These are phyloP conservation scores for Xylariales sp. DNA, from an alignment of 2,329 filamentous ascomycete genomes.

Conservation along the genomic window DNA sequence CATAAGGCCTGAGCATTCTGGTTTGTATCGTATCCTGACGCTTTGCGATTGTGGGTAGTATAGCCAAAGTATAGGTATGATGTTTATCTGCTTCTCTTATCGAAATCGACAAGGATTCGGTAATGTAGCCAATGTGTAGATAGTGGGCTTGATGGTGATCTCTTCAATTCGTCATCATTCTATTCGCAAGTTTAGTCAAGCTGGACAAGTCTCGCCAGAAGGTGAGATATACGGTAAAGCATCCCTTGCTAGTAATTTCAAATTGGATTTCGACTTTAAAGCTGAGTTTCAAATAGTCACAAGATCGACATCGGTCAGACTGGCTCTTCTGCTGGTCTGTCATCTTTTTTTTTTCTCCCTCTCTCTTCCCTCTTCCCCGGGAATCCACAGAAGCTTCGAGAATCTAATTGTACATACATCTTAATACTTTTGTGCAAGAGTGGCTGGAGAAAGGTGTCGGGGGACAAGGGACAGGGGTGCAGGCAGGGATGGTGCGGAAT, in stretches of 20 bases:
- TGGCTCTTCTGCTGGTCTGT: neutral
- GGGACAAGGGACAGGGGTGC: constrained; percentile 2
- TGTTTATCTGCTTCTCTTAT: constrained; percentile 10
- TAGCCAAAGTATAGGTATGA: constrained; percentile 1
- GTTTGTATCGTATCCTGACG: too few species aligned
- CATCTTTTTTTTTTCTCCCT: neutral
- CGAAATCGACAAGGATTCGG: constrained; percentile 18
- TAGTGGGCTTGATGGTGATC: constrained; percentile 7
- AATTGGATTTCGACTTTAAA: neutral
- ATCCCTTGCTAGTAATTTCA: neutral
- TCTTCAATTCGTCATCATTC: neutral
- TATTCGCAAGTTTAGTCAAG: neutral
- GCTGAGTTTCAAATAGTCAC: constrained; percentile 2
- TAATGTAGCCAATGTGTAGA: neutral
- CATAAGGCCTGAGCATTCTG: too few species aligned
- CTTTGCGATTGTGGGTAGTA: too few species aligned
- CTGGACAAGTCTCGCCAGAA: neutral
- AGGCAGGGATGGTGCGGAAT: constrained; percentile 15
- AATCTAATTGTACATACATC: constrained; percentile 46
- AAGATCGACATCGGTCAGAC: neutral
- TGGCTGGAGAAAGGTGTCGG: constrained; percentile 23
- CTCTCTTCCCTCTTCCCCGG: neutral
- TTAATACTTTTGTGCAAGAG: constrained; percentile 27
- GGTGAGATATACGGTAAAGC: too few species aligned
- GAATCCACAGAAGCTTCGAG: constrained; percentile 60